These are phyloP conservation scores for Alnus rubra DNA, from an alignment of 306 rosid genomes.

Conservation along the genomic window DNA sequence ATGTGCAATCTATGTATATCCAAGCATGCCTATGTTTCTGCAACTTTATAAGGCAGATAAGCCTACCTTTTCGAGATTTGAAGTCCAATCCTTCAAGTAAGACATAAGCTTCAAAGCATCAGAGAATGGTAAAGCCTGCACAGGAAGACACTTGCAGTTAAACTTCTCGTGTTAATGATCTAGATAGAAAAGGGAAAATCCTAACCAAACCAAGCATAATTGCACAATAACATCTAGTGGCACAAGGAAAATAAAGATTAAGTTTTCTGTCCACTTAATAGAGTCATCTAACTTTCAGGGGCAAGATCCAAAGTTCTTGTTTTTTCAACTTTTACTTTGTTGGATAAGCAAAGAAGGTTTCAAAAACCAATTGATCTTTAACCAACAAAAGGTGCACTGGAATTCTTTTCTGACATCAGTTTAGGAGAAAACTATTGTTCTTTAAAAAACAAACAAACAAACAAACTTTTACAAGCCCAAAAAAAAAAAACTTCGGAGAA, in stretches of 20 bases:
- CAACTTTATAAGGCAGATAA: constrained; percentile 2
- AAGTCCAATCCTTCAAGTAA: constrained; percentile 83
- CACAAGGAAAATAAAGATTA: constrained; percentile 1
- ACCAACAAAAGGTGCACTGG: background rate
- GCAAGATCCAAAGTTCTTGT: background rate
- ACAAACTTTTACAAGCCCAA: background rate
- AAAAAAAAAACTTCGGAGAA: background rate
- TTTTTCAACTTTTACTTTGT: background rate
- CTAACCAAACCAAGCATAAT: background rate
- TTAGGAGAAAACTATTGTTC: background rate
- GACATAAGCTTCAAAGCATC: constrained; percentile 83
- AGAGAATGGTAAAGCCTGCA: constrained; percentile 89
- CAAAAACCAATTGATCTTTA: background rate
- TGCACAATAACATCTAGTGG: background rate
- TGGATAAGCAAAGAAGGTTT: background rate
- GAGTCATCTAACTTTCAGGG: background rate
- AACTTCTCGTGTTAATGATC: constrained; percentile 15
- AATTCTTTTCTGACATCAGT: background rate
- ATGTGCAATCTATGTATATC: background rate
- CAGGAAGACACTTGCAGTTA: constrained; percentile 19
- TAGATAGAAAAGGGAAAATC: background rate
- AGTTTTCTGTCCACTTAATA: background rate
- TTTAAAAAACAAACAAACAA: too few relatives aligned
- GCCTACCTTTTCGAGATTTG: constrained; percentile 80
- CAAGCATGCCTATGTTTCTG: constrained; percentile 1